Percentiles rank a stretch among this genome's conserved stretches.
Evolutionary conservation across 192 early-diverging fungal genomes (phyloP).

Genomic region (Coemansia sp.): DNA sequence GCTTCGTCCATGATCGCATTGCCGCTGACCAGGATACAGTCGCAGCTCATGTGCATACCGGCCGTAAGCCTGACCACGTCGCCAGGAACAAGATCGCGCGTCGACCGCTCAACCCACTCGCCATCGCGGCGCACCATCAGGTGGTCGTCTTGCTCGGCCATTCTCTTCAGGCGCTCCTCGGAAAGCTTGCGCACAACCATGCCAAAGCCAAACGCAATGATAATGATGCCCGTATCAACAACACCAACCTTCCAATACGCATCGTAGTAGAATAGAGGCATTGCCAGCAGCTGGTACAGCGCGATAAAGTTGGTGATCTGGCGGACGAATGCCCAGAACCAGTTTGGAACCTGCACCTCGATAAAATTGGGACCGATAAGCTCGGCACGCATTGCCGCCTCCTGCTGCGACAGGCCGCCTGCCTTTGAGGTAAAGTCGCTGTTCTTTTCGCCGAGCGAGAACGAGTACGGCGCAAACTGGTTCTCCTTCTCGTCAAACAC

Average conservation of each 20-base stretch:
- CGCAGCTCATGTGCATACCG: conserved; percentile 56
- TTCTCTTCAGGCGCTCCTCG: conserved; percentile 58
- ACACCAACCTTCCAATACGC: conserved; percentile 59
- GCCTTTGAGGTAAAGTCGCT: conserved; percentile 31
- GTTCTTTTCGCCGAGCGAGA: conserved; percentile 58
- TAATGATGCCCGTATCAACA: conserved; percentile 56
- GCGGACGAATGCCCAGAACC: conserved; percentile 55
- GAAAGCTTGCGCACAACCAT: conserved; percentile 55
- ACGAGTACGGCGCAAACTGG: conserved; percentile 60
- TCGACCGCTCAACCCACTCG: conserved; percentile 54
- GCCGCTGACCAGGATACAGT: conserved; percentile 55
- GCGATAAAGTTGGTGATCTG: conserved; percentile 62
- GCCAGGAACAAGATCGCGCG: conserved; percentile 65
- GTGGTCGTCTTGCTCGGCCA: conserved; percentile 59
- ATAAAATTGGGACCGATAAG: conserved; percentile 71
- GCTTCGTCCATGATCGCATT: conserved; percentile 67
- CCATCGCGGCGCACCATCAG: conserved; percentile 59
- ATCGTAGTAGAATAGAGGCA: conserved; percentile 60
- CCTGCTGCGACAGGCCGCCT: conserved; percentile 54
- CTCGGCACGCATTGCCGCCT: conserved; percentile 58
- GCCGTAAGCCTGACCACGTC: conserved; percentile 63
- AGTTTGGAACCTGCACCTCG: conserved; percentile 61
- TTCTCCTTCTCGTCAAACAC: conserved; percentile 59
- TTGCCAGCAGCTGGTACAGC: conserved; percentile 57
- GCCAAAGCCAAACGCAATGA: conserved; percentile 57